Base-by-base conservation (phyloP, 2,329 filamentous ascomycete species). In the Colletotrichum cordylinicola region DNA sequence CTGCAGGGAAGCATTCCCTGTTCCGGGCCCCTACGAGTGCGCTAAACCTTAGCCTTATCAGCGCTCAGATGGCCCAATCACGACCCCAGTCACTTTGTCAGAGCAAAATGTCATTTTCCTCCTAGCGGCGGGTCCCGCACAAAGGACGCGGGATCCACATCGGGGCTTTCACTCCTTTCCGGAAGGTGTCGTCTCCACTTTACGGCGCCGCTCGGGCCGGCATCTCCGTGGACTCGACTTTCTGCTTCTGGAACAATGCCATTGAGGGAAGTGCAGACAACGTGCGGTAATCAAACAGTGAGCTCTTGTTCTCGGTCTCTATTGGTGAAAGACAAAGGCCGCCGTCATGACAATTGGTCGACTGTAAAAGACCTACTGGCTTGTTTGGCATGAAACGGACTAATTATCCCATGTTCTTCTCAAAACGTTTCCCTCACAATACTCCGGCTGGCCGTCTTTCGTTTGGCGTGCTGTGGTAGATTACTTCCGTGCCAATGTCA, bases 41-140 rank as follows among this genome's bases (percentile, higher is more conserved):
- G 48, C 74, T 71, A 76, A 71, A 56, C 60, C 61, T 75, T 76
- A 76, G 74, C 74, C 74, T 76, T 76, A 76, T 76, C 74, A 76
- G 71, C 35, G 66, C 10, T 13, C 15, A 37, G 31, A 76, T 43
- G 27, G 39, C 10, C 74, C 74, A 76, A 76, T 75, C 66, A 66
- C 7, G 13, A 13, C 60, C 55, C 66, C 31, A 27, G 71, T 67
- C 52, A 61, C 43, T 76, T 74, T 75, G 74, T 76, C 74, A 76
- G 18, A 70, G 66, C 66, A 35, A 75, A 67, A 75, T 70, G 74
- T 76, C 74, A 76, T 75, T 70, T 56, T 61, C 12, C 61, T 35
- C 13, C 56, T 64, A 69, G 62, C 56, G 43, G 55, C 24, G 27
- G 39, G 13, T 27, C 29, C 67, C 67, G 39, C 67, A 56, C 29